Evolutionary conservation across 139 green algal genomes (phyloP).

Genomic region (Chlamydomonas sp.): DNA sequence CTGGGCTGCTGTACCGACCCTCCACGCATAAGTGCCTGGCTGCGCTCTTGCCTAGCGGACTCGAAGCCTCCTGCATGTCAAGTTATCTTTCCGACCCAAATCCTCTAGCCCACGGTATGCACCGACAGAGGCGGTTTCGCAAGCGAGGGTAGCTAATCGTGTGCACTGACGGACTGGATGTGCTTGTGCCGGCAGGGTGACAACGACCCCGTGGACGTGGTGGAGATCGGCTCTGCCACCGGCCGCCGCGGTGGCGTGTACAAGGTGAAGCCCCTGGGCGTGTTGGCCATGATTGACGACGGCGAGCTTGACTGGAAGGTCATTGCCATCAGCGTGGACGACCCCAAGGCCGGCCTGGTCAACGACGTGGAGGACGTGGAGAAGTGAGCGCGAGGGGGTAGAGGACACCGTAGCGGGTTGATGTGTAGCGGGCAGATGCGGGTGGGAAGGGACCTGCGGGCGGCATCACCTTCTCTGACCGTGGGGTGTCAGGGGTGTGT

Average conservation of each 20-base stretch:
- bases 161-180: neutral
- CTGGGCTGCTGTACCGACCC: neutral
- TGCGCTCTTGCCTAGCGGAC: no score
- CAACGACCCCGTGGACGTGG: constrained; percentile 99
- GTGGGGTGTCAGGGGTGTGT: no score
- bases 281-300: constrained; percentile 98
- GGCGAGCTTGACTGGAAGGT: constrained; percentile 99
- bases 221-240: constrained; percentile 90
- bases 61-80: no score
- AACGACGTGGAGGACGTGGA: constrained; percentile 98
- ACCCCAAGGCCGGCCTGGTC: constrained; percentile 91
- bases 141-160: no score
- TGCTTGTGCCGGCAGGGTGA: constrained; percentile 70
- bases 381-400: constrained; percentile 62
- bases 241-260: constrained; percentile 92
- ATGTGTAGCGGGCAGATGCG: no score
- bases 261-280: constrained; percentile 80
- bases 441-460: no score
- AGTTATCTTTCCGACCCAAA: no score
- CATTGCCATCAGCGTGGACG: constrained; percentile 89
- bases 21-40: no score
- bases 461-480: no score
- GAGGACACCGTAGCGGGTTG: no score
- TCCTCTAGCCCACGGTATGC: no score
- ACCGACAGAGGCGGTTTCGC: no score